Base-by-base conservation (phyloP, 148 eudicot genomes). In the Persicaria tinctoria region DNA sequence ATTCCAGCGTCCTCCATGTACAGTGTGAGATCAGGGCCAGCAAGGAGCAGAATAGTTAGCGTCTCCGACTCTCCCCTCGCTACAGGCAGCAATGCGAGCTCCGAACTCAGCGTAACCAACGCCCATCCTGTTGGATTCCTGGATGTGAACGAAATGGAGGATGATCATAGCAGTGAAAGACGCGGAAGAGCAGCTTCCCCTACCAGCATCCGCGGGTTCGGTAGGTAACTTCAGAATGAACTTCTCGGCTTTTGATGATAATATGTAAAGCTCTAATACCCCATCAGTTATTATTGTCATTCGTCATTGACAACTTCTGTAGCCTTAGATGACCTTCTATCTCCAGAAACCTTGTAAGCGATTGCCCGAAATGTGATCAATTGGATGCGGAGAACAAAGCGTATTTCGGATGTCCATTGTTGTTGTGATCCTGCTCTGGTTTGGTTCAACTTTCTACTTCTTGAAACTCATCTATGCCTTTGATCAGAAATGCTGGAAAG, bases 1-100 rank as follows among this genome's bases (percentile, higher is more conserved):
- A 89, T 95, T 79, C 99, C 99, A 62, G 97, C 99, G 79, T 95
- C 99, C 46, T 95, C 99, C 44, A 89, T 95, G 93, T 95, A 95
- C 78, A 92, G 99, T 69, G 97, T 95, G 81, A 83, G 99, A 83
- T 84, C 97, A 46, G 99, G 97, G 13, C 90, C 90, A 4, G 68
- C 87, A 27, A 84, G 89, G 62, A 88, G 89, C 86, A 79, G 88
- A 80, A 83, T 89, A 32, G 78, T 86, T 69, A 88, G 97, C 69
- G 94, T 90, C 69, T 92, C 88, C 16, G 99, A 95, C 82, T 95
- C 99, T 18, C 99, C 99, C 14, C 88, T 95, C 71, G 99, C 97
- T 6, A 95, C 99, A 32, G 92, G 99, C 86, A 95, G 99, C 79
- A 94, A 89, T 64, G 92, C 90, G 16, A 95, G 99, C 77, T 95